phyloP scores from a whole-genome alignment of 176 grass and related monocot genomes.

The Oryza meridionalis region DNA sequence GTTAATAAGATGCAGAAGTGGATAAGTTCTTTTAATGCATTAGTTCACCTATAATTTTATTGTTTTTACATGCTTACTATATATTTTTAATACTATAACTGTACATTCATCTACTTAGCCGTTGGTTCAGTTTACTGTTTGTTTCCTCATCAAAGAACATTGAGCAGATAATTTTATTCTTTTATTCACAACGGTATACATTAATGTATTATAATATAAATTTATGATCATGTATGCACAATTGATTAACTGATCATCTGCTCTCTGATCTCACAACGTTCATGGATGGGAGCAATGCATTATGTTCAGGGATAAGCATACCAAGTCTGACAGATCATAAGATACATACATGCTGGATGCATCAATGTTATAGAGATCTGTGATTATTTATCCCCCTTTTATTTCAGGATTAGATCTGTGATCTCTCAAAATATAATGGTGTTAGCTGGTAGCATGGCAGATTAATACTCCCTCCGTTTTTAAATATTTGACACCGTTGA shows the following conservation, averaged over 20 bases:
- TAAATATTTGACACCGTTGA: no score
- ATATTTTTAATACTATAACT: not conserved
- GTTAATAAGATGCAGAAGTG: not conserved
- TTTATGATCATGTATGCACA: not conserved
- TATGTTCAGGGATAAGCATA: not conserved
- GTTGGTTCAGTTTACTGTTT: conserved; percentile 25
- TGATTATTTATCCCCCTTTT: not conserved
- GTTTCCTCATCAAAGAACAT: conserved; percentile 34
- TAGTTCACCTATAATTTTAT: not conserved
- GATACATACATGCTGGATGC: not conserved
- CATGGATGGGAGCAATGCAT: not conserved
- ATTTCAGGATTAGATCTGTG: not conserved
- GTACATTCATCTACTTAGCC: not conserved
- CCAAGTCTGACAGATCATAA: conserved; percentile 2
- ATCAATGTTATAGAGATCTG: not conserved
- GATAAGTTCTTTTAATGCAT: not conserved
- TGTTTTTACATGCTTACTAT: not conserved
- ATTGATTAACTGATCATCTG: not conserved
- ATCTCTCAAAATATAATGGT: conserved; percentile 24
- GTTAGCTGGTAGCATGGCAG: conserved; percentile 11
- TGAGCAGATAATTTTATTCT: conserved; percentile 21
- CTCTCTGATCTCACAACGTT: not conserved
- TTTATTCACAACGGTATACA: not conserved
- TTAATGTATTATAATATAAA: no score
- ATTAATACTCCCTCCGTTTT: no score